Evolutionary conservation across 306 rosid genomes (phyloP), one percentile per base, ranked within the genome.

Genomic region (Hylodesmum podocarpum): DNA sequence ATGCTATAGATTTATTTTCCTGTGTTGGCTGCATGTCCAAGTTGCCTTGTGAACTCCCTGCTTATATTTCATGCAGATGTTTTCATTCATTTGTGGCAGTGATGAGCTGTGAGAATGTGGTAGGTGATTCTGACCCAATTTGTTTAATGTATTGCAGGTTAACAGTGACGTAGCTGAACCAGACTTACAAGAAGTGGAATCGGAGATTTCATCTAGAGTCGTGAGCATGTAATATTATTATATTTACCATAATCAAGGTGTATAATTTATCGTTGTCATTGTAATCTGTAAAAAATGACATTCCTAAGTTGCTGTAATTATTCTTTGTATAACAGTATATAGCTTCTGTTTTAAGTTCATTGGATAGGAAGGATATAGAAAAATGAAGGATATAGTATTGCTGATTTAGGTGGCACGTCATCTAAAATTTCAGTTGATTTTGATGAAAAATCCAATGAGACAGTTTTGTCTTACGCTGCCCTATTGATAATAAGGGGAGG

Each of bases 151-250:
- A 39, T 66, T 80, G 75, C 76, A 92, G 96, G 90, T 76, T 53
- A 81, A 82, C 8, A 24, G 47, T 4, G 86, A 82, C 50, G 80
- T 50, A 29, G 79, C 82, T 43, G 91, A 83, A 73, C 74, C 87
- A 50, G 93, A 88, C 44, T 80, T 84, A 31, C 89, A 64, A 37
- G 96, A 88, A 66, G 88, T 91, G 15, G 95, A 88, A 76, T 55
- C 87, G 5, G 94, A 92, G 76, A 84, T 84, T 75, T 75, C 94
- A 46, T 89, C 97, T 22, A 88, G 92, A 83, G 97, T 91, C 80
- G 69, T 88, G 84, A 80, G 96, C 92, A 76, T 91, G 85, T 91
- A 85, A 86, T 88, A 86, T 55, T 88, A 86, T 55, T 63, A 59
- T 29, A 71, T 37, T 51, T 64, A 64, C 70, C 78, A 21, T 59